Evolutionary conservation across 768 basidiomycete genomes (phyloP), one percentile per base, ranked within the genome.

Genomic region (Termitomyces sp.): DNA sequence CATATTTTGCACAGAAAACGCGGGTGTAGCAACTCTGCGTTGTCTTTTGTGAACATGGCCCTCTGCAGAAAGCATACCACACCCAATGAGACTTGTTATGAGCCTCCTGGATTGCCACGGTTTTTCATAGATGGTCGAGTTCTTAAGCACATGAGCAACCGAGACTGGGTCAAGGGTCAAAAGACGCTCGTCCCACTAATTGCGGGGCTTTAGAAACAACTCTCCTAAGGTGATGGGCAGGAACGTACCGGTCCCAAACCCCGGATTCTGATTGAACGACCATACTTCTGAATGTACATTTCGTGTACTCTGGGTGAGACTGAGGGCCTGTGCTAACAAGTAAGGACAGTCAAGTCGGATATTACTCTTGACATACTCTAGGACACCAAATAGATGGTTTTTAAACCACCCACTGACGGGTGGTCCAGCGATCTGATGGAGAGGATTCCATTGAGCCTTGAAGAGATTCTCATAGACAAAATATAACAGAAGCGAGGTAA

Each of bases 131-230:
- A 84, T 74, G 38, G 78, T 75, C 13, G 84, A 76, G 53, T 91
- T 81, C 62, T 87, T 86, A 47, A 94, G 72, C 36, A 96, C 78
- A 63, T 95, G 85, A 11, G 78, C 69, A 31, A 95, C 66, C 0
- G 93, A 87, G 22, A 80, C 66, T 5, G 92, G 89, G 64, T 96
- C 94, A 40, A 92, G 75, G 0, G 91, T 90, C 52, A 92, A 74
- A 1, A 96, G 80, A 33, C 94, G 84, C 39, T 84, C 77, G 56
- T 89, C 90, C 82, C 85, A 89, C 89, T 92, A 45, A 44, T 9
- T 36, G 33, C 44, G 38, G 39, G 39, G 45, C 20, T 33, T 51
- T 9, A 45, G 33, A 44, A 15, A 32, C 45, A 27, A n/a, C 3
- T 22, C 9, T 36, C 7, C n/a, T 31, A 38, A 12, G 3, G 35